Evolutionary conservation across 1,284 basidiomycete genomes (phyloP), one percentile per base, ranked within the genome.

Genomic region (Polyporus tsugae): DNA sequence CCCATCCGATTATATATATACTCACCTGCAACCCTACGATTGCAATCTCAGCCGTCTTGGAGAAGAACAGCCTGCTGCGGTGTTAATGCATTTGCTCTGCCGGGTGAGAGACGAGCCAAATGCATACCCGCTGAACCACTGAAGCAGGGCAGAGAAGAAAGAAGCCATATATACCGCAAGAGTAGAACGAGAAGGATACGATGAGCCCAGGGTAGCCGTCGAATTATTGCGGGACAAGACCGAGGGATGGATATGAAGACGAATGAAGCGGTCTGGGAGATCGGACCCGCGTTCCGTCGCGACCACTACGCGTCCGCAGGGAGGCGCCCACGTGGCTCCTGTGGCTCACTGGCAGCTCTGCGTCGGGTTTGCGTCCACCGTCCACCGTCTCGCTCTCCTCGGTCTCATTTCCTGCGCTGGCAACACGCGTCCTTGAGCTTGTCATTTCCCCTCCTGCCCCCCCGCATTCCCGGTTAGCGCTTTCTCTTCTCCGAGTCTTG

Each of bases 21-120:
- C 80, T 61, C 66, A 93, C 95, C 85, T 98, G 96, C 39, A 99
- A 83, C 44, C 97, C 97, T 57, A 99, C 94, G 36, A 98, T 91
- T 13, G 95, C 95, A 74, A 99, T 92, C 80, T 99, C 97, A 60
- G 96, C 91, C 52, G 93, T 86, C 76, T 95, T 97, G 46, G 94
- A 89, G 83, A 97, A 98, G 87, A 99, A 89, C 78, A 91, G 78
- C 62, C 91, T 93, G 57, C 5, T 17, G 60, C 52, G 53, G 13
- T 5, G 44, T 68, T 41, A 73, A 55, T 57, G 61, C 25, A 38
- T 46, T 49, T 22, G 38, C 42, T 35, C 13, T 58, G 38, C 29
- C 15, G 15, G 10, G 59, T 44, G 57, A n/a, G n/a, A 53, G 38
- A 13, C 22, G 1, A 38, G 11, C 33, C 7, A 22, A 0, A 35